Conservation (phyloP, 2,329 filamentous ascomycete species). For the Colletotrichum euphorbiae region DNA sequence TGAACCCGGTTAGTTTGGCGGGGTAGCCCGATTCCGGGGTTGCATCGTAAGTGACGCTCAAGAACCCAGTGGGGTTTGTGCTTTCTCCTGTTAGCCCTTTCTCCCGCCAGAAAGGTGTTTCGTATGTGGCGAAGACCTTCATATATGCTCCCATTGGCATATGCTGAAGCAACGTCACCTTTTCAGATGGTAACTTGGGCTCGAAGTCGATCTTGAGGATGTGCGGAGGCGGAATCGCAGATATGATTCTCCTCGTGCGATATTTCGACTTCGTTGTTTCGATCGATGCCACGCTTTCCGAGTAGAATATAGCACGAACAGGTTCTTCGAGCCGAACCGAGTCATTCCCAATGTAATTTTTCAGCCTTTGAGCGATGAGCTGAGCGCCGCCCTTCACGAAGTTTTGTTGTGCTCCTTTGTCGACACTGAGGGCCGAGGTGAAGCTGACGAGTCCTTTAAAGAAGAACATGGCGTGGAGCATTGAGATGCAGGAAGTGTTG, state of each 20-base stretch:
- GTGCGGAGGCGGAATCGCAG: constrained; percentile 35
- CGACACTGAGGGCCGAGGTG: constrained; percentile 8
- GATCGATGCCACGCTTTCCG: constrained; percentile 26
- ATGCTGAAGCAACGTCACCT: constrained; percentile 30
- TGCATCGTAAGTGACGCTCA: constrained; percentile 31
- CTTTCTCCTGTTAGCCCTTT: constrained; percentile 37
- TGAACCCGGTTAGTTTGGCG: constrained; percentile 35
- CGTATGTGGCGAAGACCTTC: constrained; percentile 39
- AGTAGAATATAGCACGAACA: constrained; percentile 21
- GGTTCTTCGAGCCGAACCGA: constrained; percentile 33
- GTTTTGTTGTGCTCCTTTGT: constrained; percentile 34
- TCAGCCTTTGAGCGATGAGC: constrained; percentile 37
- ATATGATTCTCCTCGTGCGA: constrained; percentile 24
- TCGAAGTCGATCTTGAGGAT: constrained; percentile 34
- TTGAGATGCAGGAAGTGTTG: constrained; percentile 29
- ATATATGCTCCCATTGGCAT: constrained; percentile 36
- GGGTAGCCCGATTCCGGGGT: constrained; percentile 14
- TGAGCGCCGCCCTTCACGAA: constrained; percentile 34
- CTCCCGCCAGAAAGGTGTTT: constrained; percentile 37
- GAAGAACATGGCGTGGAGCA: constrained; percentile 39
- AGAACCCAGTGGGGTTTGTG: constrained; percentile 23
- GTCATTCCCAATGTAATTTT: constrained; percentile 17
- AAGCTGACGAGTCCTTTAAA: constrained; percentile 30
- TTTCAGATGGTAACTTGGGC: constrained; percentile 36
- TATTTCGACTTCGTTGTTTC: constrained; percentile 15